These are phyloP conservation scores for Bauhinia variegata DNA, from an alignment of 306 rosid species.

Conservation along the genomic window DNA sequence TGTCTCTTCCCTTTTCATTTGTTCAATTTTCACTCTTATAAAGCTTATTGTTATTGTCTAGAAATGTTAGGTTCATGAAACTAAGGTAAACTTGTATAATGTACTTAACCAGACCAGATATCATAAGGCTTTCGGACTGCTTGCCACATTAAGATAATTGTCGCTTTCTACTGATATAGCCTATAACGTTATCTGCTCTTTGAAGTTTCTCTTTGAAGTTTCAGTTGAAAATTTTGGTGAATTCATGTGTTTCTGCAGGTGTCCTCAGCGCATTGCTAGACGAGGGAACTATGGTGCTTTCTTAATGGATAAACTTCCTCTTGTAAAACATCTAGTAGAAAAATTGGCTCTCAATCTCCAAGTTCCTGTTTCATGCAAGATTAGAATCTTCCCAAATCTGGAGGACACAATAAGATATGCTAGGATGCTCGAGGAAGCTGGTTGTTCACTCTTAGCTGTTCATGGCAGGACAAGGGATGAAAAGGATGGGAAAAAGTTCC, in stretches of 20 bases:
- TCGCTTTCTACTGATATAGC: neutral
- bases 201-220: neutral
- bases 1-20: too few species aligned
- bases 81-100: too few species aligned
- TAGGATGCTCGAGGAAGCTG: slow-evolving; percentile 91
- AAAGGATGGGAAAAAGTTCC: slow-evolving; percentile 83
- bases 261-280: slow-evolving; percentile 95
- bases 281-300: slow-evolving; percentile 93
- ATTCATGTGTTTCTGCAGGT: slow-evolving; percentile 51
- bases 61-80: too few species aligned
- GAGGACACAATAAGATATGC: slow-evolving; percentile 83
- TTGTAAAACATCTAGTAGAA: slow-evolving; percentile 77
- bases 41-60: too few species aligned
- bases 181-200: neutral
- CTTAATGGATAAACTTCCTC: slow-evolving; percentile 94
- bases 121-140: neutral
- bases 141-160: slow-evolving; percentile 22
- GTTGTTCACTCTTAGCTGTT: slow-evolving; percentile 86
- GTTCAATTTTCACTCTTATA: too few species aligned
- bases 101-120: neutral
- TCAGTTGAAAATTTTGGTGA: slow-evolving; percentile 9
- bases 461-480: slow-evolving; percentile 93
- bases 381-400: slow-evolving; percentile 80
- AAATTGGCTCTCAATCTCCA: slow-evolving; percentile 78
- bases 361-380: slow-evolving; percentile 94